A percentile compares a stretch with the other conserved stretches of the same genome.
These are phyloP conservation scores for Knoxdaviesia capensis DNA, from an alignment of 2,329 filamentous ascomycete species.

Conservation along the genomic window DNA sequence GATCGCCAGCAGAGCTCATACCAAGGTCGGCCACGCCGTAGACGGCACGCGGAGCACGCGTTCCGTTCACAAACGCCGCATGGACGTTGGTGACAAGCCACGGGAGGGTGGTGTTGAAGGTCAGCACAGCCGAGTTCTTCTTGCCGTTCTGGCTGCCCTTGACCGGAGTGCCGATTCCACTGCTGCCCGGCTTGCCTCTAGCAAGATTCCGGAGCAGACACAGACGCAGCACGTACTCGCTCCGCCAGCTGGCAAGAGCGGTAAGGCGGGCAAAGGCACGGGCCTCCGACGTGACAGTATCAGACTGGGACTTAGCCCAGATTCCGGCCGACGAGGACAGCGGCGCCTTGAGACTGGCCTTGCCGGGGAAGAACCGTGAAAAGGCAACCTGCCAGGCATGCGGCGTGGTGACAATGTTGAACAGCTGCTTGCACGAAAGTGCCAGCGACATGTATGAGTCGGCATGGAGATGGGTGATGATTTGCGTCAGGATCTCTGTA, in stretches of 20 bases:
- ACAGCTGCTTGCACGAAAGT: slow-evolving; percentile 73
- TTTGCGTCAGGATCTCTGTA: slow-evolving; percentile 76
- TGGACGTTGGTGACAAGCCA: slow-evolving; percentile 65
- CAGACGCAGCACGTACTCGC: slow-evolving; percentile 81
- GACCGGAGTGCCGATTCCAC: slow-evolving; percentile 25
- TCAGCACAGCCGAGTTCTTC: slow-evolving; percentile 54
- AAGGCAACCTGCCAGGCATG: slow-evolving; percentile 92
- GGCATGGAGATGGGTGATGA: slow-evolving; percentile 75
- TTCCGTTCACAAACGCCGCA: slow-evolving; percentile 51
- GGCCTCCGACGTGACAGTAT: slow-evolving; percentile 44
- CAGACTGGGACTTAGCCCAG: slow-evolving; percentile 25
- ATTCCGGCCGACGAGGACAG: slow-evolving; percentile 14
- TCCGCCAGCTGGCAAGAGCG: slow-evolving; percentile 76
- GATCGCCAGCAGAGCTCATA: slow-evolving; percentile 64
- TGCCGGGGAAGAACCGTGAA: slow-evolving; percentile 67
- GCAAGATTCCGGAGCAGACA: slow-evolving; percentile 62
- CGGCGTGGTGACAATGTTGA: slow-evolving; percentile 69
- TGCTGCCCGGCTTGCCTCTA: slow-evolving; percentile 55
- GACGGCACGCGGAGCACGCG: slow-evolving; percentile 58
- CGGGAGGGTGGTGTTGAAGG: slow-evolving; percentile 68
- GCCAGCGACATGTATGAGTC: slow-evolving; percentile 66
- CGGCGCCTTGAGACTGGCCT: slow-evolving; percentile 18
- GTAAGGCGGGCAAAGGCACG: slow-evolving; percentile 71
- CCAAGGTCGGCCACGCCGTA: slow-evolving; percentile 69
- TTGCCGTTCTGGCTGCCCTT: slow-evolving; percentile 33